These are phyloP conservation scores for Tolypocladium inflatum DNA, from an alignment of 2,329 filamentous ascomycete genomes.

Conservation along the genomic window DNA sequence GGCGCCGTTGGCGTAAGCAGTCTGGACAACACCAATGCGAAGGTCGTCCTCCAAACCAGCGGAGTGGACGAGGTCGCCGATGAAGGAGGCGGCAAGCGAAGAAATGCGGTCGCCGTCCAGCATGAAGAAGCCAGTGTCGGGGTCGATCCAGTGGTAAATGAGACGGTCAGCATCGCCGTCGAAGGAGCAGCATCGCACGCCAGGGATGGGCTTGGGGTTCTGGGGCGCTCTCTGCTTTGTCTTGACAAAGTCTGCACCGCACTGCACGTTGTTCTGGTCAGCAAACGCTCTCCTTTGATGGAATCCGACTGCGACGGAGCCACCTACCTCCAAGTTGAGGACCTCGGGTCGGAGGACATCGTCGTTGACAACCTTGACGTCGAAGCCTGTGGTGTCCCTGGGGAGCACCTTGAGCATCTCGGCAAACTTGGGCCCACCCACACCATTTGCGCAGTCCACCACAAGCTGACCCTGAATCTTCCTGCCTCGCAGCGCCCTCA, in stretches of 20 bases:
- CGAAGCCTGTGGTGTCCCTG: constrained; percentile 57
- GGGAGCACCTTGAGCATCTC: constrained; percentile 81
- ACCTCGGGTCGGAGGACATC: constrained; percentile 83
- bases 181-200: constrained; percentile 78
- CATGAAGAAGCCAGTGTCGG: constrained; percentile 76
- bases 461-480: constrained; percentile 66
- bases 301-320: background rate
- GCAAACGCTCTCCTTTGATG: background rate
- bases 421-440: constrained; percentile 82
- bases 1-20: constrained; percentile 93
- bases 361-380: constrained; percentile 86
- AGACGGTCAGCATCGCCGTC: constrained; percentile 94
- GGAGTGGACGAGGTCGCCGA: constrained; percentile 75
- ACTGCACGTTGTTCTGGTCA: constrained; percentile 37
- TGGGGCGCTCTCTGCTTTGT: constrained; percentile 88
- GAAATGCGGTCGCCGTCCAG: constrained; percentile 96
- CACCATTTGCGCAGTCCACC: constrained; percentile 94
- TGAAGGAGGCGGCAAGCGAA: constrained; percentile 86
- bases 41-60: constrained; percentile 72
- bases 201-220: constrained; percentile 64
- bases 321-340: constrained; percentile 73
- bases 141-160: constrained; percentile 88
- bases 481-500: constrained; percentile 67
- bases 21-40: constrained; percentile 91
- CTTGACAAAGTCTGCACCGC: constrained; percentile 95